phyloP scores from a whole-genome alignment of 495 filamentous ascomycete species.

The Penicillium subrubescens region DNA sequence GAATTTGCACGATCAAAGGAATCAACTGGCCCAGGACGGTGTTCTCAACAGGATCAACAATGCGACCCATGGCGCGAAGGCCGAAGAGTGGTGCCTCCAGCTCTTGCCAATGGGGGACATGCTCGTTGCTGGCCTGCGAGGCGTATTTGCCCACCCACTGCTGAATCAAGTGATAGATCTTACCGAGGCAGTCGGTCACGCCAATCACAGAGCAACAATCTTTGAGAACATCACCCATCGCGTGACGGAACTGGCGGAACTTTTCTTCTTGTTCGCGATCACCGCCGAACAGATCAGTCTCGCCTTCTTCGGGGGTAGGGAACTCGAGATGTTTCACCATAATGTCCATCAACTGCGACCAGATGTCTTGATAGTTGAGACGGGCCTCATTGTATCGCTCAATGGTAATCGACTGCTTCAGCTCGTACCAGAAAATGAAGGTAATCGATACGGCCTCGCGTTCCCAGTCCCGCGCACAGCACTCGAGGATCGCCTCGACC shows the following conservation, averaged over 20 bases:
- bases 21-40: conserved; percentile 87
- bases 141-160: conserved; percentile 84
- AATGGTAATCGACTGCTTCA: conserved; percentile 92
- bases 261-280: conserved; percentile 96
- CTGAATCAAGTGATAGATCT: conserved; percentile 82
- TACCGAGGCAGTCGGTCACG: conserved; percentile 82
- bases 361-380: conserved; percentile 72
- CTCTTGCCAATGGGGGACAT: conserved; percentile 94
- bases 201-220: conserved; percentile 96
- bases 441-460: conserved; percentile 87
- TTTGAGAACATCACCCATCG: conserved; percentile 98
- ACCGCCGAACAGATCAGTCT: conserved; percentile 88
- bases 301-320: conserved; percentile 74
- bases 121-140: conserved; percentile 65
- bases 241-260: conserved; percentile 93
- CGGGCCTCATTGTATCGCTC: conserved; percentile 86
- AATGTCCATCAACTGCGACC: conserved; percentile 85
- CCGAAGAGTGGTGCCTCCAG: conserved; percentile 94
- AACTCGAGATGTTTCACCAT: conserved; percentile 92
- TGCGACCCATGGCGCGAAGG: conserved; percentile 94
- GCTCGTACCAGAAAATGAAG: conserved; percentile 96
- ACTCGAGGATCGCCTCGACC: conserved; percentile 89
- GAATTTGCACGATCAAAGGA: conserved; percentile 88
- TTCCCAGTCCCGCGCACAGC: conserved; percentile 81
- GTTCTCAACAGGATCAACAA: conserved; percentile 88